Conservation (phyloP, 1,284 basidiomycete species). For the Xerocomus cyaneibrunnescens region DNA sequence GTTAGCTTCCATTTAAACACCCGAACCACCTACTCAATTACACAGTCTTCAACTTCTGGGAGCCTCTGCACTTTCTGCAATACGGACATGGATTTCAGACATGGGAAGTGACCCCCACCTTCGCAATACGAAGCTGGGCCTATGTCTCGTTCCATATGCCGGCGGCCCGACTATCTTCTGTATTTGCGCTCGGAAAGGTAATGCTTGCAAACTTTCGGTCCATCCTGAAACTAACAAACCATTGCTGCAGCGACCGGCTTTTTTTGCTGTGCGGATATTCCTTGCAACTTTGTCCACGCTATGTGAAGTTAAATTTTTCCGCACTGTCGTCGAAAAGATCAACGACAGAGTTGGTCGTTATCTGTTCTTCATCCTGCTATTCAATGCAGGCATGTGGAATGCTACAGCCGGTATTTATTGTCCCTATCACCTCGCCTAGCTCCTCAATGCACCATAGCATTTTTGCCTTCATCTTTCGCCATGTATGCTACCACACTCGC, state of each 20-base stretch:
- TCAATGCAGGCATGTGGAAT: conserved; percentile 93
- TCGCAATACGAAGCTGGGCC: conserved; percentile 91
- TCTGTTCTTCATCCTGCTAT: conserved; percentile 80
- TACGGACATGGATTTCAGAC: conserved; percentile 92
- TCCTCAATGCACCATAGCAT: conserved; percentile 50
- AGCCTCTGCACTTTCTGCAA: conserved; percentile 90
- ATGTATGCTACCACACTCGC: conserved; percentile 91
- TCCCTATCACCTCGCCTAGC: background rate
- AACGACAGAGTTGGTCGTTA: conserved; percentile 92
- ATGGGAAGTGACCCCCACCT: conserved; percentile 94
- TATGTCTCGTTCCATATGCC: conserved; percentile 81
- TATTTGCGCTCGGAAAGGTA: conserved; percentile 54
- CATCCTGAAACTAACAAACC: conserved; percentile 9
- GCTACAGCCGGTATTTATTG: conserved; percentile 66
- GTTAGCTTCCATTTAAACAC: conserved; percentile 42
- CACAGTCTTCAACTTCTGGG: conserved; percentile 98
- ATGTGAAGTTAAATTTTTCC: conserved; percentile 85
- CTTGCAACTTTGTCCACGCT: conserved; percentile 75
- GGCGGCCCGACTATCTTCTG: conserved; percentile 48
- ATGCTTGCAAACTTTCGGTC: conserved; percentile 3
- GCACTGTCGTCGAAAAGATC: conserved; percentile 77
- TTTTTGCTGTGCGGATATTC: conserved; percentile 85
- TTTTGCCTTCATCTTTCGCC: conserved; percentile 92
- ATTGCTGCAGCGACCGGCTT: conserved; percentile 64
- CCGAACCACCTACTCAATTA: background rate